A percentile compares a stretch with the other conserved stretches of the same genome.
Evolutionary conservation across 306 rosid genomes (phyloP).

Genomic region (Vigna reflexopilosa): DNA sequence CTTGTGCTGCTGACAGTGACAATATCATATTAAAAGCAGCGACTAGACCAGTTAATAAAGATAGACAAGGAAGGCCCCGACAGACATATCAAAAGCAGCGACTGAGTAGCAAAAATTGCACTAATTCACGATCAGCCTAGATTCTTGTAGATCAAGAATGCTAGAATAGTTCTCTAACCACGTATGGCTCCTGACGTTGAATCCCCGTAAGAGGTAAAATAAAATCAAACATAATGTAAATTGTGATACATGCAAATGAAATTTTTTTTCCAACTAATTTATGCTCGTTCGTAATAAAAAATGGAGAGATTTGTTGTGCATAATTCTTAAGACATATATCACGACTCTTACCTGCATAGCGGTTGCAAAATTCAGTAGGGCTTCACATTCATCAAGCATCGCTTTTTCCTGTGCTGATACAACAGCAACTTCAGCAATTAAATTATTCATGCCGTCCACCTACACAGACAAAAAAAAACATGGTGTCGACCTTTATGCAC

Average conservation of each 20-base stretch:
- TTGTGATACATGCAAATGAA: constrained; percentile 4
- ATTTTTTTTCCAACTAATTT: constrained; percentile 12
- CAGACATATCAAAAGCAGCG: constrained; percentile 7
- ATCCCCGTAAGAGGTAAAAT: background rate
- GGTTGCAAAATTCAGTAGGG: constrained; percentile 67
- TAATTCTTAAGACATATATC: constrained; percentile 29
- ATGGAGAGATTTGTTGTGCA: background rate
- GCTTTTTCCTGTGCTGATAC: constrained; percentile 85
- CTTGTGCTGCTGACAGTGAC: constrained; percentile 14
- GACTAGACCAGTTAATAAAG: background rate
- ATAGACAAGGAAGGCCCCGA: background rate
- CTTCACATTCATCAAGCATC: constrained; percentile 87
- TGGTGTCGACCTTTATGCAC: constrained; percentile 16
- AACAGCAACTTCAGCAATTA: constrained; percentile 82
- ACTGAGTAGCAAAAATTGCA: background rate
- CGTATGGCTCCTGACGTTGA: background rate
- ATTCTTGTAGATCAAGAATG: constrained; percentile 19
- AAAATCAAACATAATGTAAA: constrained; percentile 13
- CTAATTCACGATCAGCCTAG: constrained; percentile 14
- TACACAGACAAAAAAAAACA: constrained; percentile 44
- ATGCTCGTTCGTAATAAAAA: constrained; percentile 1
- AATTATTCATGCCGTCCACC: constrained; percentile 75
- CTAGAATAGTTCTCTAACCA: background rate
- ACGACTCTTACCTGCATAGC: constrained; percentile 80
- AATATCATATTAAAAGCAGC: background rate